Evolutionary conservation across 805 yeast genomes (phyloP).

Genomic region (Millerozyma acaciae): DNA sequence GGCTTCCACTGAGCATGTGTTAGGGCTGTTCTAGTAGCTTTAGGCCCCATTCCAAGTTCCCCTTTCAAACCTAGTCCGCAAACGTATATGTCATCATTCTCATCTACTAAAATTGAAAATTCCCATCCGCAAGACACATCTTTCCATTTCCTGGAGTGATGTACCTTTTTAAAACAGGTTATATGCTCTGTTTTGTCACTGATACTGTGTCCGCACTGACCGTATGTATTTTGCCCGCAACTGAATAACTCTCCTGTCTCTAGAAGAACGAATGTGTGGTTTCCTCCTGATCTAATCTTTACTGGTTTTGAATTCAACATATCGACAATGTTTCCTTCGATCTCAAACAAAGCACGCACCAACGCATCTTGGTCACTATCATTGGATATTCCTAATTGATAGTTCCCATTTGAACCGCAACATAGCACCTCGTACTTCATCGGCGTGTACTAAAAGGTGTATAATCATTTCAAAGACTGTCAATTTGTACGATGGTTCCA

Average conservation of each 20-base stretch:
- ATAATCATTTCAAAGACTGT: no score
- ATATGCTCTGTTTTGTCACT: constrained; percentile 5
- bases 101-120: constrained; percentile 50
- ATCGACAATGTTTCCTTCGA: constrained; percentile 8
- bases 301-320: constrained; percentile 20
- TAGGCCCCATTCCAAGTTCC: constrained; percentile 56
- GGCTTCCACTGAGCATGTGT: constrained; percentile 7
- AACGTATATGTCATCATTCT: constrained; percentile 37
- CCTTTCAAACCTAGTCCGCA: constrained; percentile 71
- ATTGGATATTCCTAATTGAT: constrained; percentile 64
- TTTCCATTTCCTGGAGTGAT: constrained; percentile 30
- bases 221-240: constrained; percentile 54
- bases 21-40: constrained; percentile 7
- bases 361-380: constrained; percentile 39
- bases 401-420: constrained; percentile 84
- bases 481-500: no score
- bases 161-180: constrained; percentile 13
- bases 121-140: constrained; percentile 79
- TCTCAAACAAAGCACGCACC: constrained; percentile 13
- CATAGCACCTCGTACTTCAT: constrained; percentile 30
- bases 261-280: constrained; percentile 67
- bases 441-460: no score
- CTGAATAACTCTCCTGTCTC: constrained; percentile 51
- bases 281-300: constrained; percentile 75
- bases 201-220: constrained; percentile 46